Percentiles rank a stretch among this genome's conserved stretches.
phyloP scores from a whole-genome alignment of 2,329 filamentous ascomycete species.

The Trichoderma arundinaceum region DNA sequence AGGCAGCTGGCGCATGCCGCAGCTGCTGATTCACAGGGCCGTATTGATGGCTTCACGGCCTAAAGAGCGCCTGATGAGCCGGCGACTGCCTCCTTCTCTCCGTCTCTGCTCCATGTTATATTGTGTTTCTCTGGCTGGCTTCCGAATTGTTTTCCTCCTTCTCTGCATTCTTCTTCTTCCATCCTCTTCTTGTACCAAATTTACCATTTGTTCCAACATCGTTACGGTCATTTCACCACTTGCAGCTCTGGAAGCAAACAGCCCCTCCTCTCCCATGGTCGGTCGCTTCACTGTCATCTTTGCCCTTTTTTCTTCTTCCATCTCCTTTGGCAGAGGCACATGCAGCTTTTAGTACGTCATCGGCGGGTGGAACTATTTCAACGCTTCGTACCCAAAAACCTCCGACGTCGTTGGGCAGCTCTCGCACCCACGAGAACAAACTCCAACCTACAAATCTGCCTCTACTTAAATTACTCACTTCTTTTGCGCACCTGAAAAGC shows the following conservation, averaged over 20 bases:
- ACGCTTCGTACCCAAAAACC: slow-evolving; percentile 16
- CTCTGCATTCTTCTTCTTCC: background rate
- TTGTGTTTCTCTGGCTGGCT: background rate
- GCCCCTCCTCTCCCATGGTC: background rate
- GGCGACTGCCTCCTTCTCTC: too few relatives aligned
- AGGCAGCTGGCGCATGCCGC: too few relatives aligned
- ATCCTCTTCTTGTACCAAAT: background rate
- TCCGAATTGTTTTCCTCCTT: background rate
- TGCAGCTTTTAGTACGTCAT: slow-evolving; percentile 30
- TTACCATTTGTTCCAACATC: slow-evolving; percentile 15
- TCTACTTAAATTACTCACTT: slow-evolving; percentile 3
- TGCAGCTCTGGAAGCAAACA: background rate
- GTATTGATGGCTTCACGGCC: too few relatives aligned
- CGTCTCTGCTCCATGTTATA: too few relatives aligned
- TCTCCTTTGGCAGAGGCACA: slow-evolving; percentile 22
- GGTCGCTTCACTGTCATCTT: background rate
- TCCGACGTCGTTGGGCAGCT: slow-evolving; percentile 13
- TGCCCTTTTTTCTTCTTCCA: background rate
- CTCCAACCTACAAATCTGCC: background rate
- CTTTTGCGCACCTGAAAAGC: background rate
- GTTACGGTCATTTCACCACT: slow-evolving; percentile 12
- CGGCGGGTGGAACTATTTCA: slow-evolving; percentile 9
- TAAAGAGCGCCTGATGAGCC: too few relatives aligned
- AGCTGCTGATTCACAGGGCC: too few relatives aligned
- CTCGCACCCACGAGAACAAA: background rate